Evolutionary conservation across 1,139 yeast species (phyloP).

Genomic region (Spathaspora sp.): DNA sequence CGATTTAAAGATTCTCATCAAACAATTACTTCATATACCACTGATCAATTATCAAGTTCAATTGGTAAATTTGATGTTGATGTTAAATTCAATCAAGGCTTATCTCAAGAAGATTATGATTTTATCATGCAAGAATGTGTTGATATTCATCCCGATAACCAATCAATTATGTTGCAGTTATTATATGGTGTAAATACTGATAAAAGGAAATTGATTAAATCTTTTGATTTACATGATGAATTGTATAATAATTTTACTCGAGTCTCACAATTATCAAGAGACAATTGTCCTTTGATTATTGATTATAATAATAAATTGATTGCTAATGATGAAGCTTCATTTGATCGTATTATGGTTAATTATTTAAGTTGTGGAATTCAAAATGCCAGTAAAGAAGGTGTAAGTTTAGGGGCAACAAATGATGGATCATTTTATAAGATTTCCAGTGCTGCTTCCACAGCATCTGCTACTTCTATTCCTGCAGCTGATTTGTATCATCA

Average conservation of each 20-base stretch:
- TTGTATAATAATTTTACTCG: slow-evolving; percentile 9
- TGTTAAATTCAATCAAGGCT: slow-evolving; percentile 23
- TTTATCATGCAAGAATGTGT: slow-evolving; percentile 37
- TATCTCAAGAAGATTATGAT: slow-evolving; percentile 32
- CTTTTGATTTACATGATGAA: slow-evolving; percentile 12
- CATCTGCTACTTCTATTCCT: not conserved
- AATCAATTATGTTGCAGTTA: slow-evolving; percentile 26
- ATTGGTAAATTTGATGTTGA: slow-evolving; percentile 24
- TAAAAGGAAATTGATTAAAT: slow-evolving; percentile 14
- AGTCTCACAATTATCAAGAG: slow-evolving; percentile 9
- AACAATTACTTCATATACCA: slow-evolving; percentile 5
- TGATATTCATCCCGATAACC: slow-evolving; percentile 47
- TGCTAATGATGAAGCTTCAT: slow-evolving; percentile 48
- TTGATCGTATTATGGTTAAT: slow-evolving; percentile 44
- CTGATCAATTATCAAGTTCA: not conserved
- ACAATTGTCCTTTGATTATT: slow-evolving; percentile 45
- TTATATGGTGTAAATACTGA: slow-evolving; percentile 16
- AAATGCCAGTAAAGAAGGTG: slow-evolving; percentile 16
- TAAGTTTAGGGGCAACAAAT: not conserved
- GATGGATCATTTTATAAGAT: not conserved
- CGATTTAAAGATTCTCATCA: slow-evolving; percentile 11
- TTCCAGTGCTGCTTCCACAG: not conserved
- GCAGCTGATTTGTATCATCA: slow-evolving; percentile 5
- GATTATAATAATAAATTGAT: slow-evolving; percentile 55
- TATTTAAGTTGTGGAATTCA: slow-evolving; percentile 42